Evolutionary conservation across 495 filamentous ascomycete genomes (phyloP), one percentile per base, ranked within the genome.

Genomic region (Rhypophila decipiens): DNA sequence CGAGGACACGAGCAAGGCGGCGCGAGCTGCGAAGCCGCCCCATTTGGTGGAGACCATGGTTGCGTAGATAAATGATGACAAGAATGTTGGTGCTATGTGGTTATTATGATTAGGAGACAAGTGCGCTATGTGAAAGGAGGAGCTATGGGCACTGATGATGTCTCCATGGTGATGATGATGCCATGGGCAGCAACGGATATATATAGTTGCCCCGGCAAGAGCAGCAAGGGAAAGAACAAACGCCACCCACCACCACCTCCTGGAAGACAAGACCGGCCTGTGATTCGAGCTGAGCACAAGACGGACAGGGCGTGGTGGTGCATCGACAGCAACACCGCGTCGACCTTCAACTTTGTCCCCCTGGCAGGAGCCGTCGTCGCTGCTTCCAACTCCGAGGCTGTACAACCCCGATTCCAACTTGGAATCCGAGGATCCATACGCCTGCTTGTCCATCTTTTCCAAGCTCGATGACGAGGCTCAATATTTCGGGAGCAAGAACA

Each of bases 21-120:
- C 64, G 43, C 67, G 65, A 45, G 65, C 59, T 43, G 64, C 66
- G 13, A 72, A 24, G 38, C 64, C 59, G 33, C 66, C 57, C 47
- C 60, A 56, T 58, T 49, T 43, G 49, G 51, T 5, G 57, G 60
- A 42, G 41, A 68, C 53, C 57, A 67, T 63, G 17, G 39, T 62
- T n/a, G n/a, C n/a, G 51, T 20, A 18, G 42, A 46, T 29, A 10
- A 43, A 13, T 17, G 21, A 24, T 42, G 24, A 19, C 35, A 29
- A 39, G 24, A 15, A 39, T 7, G 17, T 15, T 12, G 21, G 24
- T 34, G 5, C 24, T 20, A 22, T n/a, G 36, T n/a, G n/a, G n/a
- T n/a, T n/a, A n/a, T n/a, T n/a, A n/a, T n/a, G n/a, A n/a, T n/a
- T n/a, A n/a, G n/a, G n/a, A n/a, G n/a, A n/a, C n/a, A n/a, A n/a